These are phyloP conservation scores for Platismatia glauca DNA, from an alignment of 495 filamentous ascomycete genomes.

Conservation along the genomic window DNA sequence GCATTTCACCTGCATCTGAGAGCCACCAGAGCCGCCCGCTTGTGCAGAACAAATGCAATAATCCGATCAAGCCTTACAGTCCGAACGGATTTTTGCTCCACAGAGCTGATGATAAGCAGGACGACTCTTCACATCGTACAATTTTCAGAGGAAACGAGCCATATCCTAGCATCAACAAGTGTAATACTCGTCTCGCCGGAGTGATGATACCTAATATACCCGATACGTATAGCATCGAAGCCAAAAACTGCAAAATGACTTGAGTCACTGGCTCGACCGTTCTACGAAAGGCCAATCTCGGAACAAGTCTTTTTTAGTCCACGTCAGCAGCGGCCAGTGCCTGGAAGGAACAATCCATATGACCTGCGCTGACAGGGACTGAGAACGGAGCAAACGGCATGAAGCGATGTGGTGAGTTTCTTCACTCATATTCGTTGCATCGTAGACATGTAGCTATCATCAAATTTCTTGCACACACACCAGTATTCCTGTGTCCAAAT, in stretches of 20 bases:
- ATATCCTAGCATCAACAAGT: neutral
- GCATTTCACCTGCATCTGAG: neutral
- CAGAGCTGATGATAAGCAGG: neutral
- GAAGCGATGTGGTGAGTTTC: no score
- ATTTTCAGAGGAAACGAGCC: neutral
- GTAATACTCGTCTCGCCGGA: neutral
- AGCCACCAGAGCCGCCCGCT: no score
- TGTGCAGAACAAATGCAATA: neutral
- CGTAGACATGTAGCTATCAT: no score
- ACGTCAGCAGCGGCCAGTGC: no score
- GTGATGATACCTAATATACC: neutral
- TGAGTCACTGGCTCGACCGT: neutral
- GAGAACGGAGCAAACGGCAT: no score
- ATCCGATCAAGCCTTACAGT: neutral
- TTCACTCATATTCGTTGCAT: no score
- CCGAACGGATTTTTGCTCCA: no score
- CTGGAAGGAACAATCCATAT: no score
- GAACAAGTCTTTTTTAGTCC: neutral
- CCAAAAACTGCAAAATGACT: neutral
- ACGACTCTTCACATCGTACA: neutral
- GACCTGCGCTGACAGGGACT: no score
- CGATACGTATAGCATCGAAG: neutral
- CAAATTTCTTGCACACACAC: neutral
- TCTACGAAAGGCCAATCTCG: neutral
- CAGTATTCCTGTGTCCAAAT: neutral